Evolutionary conservation across 2,329 filamentous ascomycete genomes (phyloP).

Genomic region (Epichloe sp.): DNA sequence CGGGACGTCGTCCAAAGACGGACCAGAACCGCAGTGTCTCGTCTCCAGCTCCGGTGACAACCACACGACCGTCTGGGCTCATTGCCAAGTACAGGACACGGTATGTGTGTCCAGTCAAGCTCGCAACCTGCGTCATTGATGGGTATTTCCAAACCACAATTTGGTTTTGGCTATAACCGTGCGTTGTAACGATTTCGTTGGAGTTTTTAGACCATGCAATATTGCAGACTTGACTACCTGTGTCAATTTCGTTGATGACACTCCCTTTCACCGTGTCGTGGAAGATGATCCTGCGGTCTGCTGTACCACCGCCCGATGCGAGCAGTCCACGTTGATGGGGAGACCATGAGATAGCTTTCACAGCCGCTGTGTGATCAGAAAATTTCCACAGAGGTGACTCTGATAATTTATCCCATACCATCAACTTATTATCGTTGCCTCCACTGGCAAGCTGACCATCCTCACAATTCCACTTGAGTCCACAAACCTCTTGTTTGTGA

Average conservation of each 20-base stretch:
- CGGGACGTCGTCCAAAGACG: conserved; percentile 74
- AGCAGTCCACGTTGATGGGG: conserved; percentile 88
- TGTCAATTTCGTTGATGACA: conserved; percentile 79
- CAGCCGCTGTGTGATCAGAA: conserved; percentile 85
- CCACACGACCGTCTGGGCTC: conserved; percentile 87
- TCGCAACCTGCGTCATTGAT: conserved; percentile 92
- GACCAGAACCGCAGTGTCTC: conserved; percentile 97
- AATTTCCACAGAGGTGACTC: conserved; percentile 89
- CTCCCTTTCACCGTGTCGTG: conserved; percentile 81
- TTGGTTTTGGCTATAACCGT: conserved; percentile 96
- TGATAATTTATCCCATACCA: conserved; percentile 96
- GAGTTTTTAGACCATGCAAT: conserved; percentile 95
- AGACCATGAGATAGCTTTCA: conserved; percentile 97
- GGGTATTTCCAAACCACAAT: conserved; percentile 99
- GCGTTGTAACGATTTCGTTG: conserved; percentile 92
- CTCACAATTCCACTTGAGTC: conserved; percentile 92
- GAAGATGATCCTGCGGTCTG: conserved; percentile 92
- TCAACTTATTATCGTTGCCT: conserved; percentile 96
- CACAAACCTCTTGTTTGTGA: conserved; percentile 97
- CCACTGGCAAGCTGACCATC: conserved; percentile 90
- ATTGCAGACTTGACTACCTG: conserved; percentile 97
- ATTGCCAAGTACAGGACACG: conserved; percentile 92
- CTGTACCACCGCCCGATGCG: conserved; percentile 92
- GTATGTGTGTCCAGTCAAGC: conserved; percentile 90
- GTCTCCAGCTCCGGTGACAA: conserved; percentile 92